phyloP scores from a whole-genome alignment of 257 asterid species.

The Nicotiana attenuata region DNA sequence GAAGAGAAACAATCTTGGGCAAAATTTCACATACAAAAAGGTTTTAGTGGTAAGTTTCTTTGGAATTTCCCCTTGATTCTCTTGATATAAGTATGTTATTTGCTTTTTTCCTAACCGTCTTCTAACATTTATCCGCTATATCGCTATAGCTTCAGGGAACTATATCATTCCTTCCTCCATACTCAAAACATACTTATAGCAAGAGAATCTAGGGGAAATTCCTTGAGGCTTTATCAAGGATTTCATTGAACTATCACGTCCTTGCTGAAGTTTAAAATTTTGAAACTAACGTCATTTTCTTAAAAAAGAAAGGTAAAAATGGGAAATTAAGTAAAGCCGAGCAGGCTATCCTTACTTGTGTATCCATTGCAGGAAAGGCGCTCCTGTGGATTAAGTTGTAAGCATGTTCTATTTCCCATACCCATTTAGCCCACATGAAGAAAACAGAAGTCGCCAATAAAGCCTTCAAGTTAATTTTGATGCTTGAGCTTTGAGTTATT shows the following conservation, averaged over 20 bases:
- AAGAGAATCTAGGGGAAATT: no score
- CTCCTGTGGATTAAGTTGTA: background rate
- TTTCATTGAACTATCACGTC: background rate
- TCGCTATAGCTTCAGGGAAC: background rate
- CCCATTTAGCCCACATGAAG: background rate
- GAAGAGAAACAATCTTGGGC: slow-evolving; percentile 49
- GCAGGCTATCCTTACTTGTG: background rate
- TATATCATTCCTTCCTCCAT: background rate
- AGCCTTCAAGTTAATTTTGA: background rate
- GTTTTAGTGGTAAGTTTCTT: slow-evolving; percentile 50
- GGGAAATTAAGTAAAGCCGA: background rate
- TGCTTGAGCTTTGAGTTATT: background rate
- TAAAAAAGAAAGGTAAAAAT: background rate
- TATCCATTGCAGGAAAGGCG: background rate
- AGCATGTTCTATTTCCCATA: background rate
- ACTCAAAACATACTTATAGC: no score
- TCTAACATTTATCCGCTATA: background rate
- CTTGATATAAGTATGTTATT: background rate
- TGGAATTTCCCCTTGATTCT: background rate
- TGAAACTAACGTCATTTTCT: background rate
- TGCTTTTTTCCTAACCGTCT: background rate
- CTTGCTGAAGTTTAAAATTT: background rate
- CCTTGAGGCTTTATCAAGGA: background rate
- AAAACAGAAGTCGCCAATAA: background rate
- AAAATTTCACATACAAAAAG: slow-evolving; percentile 39